These are phyloP conservation scores for Myriosclerotinia duriaeana DNA, from an alignment of 2,329 filamentous ascomycete genomes.

Conservation along the genomic window DNA sequence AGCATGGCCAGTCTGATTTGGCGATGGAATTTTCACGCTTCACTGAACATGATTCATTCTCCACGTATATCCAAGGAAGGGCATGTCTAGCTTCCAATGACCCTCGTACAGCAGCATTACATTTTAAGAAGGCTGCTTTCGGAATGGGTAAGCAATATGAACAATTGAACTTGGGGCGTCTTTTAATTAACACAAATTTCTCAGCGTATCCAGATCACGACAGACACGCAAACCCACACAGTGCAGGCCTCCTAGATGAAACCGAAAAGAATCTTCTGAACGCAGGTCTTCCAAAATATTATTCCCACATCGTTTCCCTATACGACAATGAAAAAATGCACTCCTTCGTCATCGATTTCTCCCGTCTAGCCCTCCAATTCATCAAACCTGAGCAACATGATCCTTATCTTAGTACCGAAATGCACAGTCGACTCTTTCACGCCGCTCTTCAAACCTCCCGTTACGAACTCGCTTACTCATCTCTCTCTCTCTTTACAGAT, in stretches of 20 bases:
- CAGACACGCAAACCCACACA: conserved; percentile 49
- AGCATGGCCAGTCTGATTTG: conserved; percentile 59
- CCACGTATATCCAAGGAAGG: conserved; percentile 81
- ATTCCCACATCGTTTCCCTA: conserved; percentile 78
- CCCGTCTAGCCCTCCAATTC: conserved; percentile 71
- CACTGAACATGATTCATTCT: conserved; percentile 58
- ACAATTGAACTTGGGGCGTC: no score
- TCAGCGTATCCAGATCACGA: conserved; percentile 35
- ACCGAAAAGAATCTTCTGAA: conserved; percentile 69
- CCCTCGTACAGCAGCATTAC: conserved; percentile 67
- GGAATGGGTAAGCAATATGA: conserved; percentile 66
- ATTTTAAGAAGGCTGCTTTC: conserved; percentile 81
- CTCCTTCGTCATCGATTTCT: conserved; percentile 82
- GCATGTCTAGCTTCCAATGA: conserved; percentile 73
- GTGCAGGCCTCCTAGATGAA: conserved; percentile 68
- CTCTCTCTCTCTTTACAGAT: conserved; percentile 71
- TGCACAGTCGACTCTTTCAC: conserved; percentile 81
- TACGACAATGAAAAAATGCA: conserved; percentile 77
- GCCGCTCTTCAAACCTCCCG: conserved; percentile 75
- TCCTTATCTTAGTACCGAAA: conserved; percentile 57
- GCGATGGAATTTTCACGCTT: conserved; percentile 58
- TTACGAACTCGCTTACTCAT: conserved; percentile 80
- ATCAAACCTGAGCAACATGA: conserved; percentile 27
- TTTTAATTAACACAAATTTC: conserved; percentile 26
- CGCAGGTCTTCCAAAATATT: conserved; percentile 78